A percentile compares a stretch with the other conserved stretches of the same genome.
phyloP scores from a whole-genome alignment of 192 early-diverging fungal species.

The Coemansia javaensis region DNA sequence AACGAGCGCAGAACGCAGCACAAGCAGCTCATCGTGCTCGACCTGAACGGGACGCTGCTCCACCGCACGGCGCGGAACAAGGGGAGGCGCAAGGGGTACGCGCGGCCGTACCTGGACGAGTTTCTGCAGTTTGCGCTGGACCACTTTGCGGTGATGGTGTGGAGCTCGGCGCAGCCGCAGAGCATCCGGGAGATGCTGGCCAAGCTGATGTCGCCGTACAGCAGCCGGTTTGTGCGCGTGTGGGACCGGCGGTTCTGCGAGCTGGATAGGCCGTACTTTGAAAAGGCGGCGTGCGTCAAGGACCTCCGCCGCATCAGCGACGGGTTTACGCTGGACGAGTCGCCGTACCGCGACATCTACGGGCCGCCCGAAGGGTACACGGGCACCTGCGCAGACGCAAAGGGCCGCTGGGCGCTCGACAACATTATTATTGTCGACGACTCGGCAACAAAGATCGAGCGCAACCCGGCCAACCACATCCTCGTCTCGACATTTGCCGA shows the following conservation, averaged over 20 bases:
- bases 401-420: constrained; percentile 32
- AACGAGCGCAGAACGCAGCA: constrained; percentile 25
- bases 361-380: constrained; percentile 13
- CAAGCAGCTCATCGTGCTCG: constrained; percentile 59
- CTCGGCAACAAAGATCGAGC: constrained; percentile 32
- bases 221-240: constrained; percentile 42
- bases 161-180: constrained; percentile 60
- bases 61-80: constrained; percentile 21
- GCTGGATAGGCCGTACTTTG: constrained; percentile 37
- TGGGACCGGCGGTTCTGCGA: constrained; percentile 58
- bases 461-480: constrained; percentile 40
- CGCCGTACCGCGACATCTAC: constrained; percentile 14
- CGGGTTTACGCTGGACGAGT: constrained; percentile 31
- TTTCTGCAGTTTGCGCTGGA: constrained; percentile 57
- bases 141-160: constrained; percentile 66
- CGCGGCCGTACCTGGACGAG: constrained; percentile 50
- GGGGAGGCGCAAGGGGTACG: constrained; percentile 7
- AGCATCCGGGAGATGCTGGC: constrained; percentile 59
- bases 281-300: constrained; percentile 54
- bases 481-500: constrained; percentile 24
- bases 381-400: constrained; percentile 10
- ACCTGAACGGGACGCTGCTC: constrained; percentile 68
- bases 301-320: constrained; percentile 57
- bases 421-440: constrained; percentile 41
- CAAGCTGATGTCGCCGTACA: constrained; percentile 28